phyloP scores from a whole-genome alignment of 805 yeast species.

The Starmerella powellii region DNA sequence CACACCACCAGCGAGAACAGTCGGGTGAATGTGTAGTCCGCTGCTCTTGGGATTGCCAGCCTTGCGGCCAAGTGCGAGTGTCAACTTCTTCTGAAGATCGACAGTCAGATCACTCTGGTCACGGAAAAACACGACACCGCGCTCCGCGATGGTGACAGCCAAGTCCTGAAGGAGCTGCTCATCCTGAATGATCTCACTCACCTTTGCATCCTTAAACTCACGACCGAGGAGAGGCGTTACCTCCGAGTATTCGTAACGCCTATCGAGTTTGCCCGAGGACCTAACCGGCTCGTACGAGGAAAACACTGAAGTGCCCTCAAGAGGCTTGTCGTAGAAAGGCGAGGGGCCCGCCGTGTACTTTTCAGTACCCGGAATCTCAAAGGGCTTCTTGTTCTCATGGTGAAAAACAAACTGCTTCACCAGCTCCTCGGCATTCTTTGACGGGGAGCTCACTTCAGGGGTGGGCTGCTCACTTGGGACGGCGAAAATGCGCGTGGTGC shows the following conservation, averaged over 20 bases:
- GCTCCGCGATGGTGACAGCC: conserved; percentile 37
- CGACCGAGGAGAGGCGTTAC: conserved; percentile 28
- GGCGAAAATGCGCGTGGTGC: neutral
- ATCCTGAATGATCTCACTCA: conserved; percentile 24
- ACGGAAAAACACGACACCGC: conserved; percentile 42
- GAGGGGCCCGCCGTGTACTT: conserved; percentile 21
- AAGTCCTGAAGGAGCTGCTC: conserved; percentile 32
- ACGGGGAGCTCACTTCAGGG: neutral
- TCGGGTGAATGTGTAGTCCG: conserved; percentile 27
- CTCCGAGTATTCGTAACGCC: conserved; percentile 23
- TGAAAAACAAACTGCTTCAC: conserved; percentile 14
- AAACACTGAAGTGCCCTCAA: conserved; percentile 22
- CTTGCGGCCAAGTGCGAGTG: conserved; percentile 22
- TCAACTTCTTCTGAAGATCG: conserved; percentile 25
- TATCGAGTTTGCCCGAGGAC: conserved; percentile 24
- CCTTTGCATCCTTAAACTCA: conserved; percentile 24
- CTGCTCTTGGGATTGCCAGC: conserved; percentile 26
- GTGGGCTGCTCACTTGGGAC: no score
- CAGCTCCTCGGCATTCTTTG: conserved; percentile 5
- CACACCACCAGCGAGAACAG: conserved; percentile 27
- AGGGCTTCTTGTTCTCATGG: conserved; percentile 11
- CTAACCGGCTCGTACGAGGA: conserved; percentile 15
- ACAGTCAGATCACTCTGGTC: conserved; percentile 32
- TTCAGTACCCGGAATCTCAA: conserved; percentile 17
- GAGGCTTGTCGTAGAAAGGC: conserved; percentile 22